These are phyloP conservation scores for Dujonia santamariae DNA, from an alignment of 1,139 yeast species.

Conservation along the genomic window DNA sequence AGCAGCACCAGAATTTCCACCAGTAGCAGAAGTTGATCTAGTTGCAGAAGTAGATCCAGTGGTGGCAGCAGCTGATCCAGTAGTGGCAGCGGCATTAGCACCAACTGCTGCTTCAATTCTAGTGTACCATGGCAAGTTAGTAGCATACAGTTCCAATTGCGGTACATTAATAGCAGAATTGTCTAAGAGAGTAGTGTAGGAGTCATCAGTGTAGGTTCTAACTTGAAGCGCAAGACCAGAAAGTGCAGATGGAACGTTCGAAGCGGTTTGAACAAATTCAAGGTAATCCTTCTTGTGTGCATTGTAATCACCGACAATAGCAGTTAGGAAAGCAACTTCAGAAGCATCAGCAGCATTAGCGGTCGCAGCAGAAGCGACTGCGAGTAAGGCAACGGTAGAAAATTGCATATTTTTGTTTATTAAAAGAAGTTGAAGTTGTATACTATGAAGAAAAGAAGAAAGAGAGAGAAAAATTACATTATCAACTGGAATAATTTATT, in stretches of 20 bases:
- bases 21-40: slow-evolving; percentile 8
- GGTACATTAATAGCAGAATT: slow-evolving; percentile 20
- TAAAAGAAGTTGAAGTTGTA: too few relatives aligned
- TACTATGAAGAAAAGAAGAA: too few relatives aligned
- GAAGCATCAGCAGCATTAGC: slow-evolving; percentile 23
- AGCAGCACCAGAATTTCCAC: slow-evolving; percentile 7
- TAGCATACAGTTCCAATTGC: slow-evolving; percentile 32
- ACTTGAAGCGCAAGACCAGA: slow-evolving; percentile 36
- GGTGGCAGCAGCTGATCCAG: slow-evolving; percentile 10
- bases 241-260: slow-evolving; percentile 29
- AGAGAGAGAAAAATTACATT: too few relatives aligned
- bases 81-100: slow-evolving; percentile 10
- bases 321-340: slow-evolving; percentile 38
- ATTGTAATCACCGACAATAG: slow-evolving; percentile 37
- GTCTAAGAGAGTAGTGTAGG: slow-evolving; percentile 40
- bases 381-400: slow-evolving; percentile 12
- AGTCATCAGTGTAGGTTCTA: slow-evolving; percentile 36
- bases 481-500: too few relatives aligned
- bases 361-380: slow-evolving; percentile 14
- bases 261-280: slow-evolving; percentile 32
- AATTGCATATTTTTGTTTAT: slow-evolving; percentile 22
- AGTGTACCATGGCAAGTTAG: slow-evolving; percentile 43
- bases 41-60: slow-evolving; percentile 11
- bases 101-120: slow-evolving; percentile 23
- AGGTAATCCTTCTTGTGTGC: slow-evolving; percentile 25